Conservation (phyloP, 768 basidiomycete species). For the Dentipellis sp. region DNA sequence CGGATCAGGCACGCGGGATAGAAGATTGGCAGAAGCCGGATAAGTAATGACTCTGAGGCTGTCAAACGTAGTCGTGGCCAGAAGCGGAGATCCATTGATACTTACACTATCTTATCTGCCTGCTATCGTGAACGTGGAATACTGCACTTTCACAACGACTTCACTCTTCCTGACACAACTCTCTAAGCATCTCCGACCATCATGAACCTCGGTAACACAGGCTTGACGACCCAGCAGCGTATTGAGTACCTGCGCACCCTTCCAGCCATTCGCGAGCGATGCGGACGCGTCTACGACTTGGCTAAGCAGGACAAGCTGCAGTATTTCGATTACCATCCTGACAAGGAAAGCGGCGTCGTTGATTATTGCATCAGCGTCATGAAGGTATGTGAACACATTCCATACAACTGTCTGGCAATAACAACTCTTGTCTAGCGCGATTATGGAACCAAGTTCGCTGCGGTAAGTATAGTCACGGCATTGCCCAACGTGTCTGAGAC, state of each 20-base stretch:
- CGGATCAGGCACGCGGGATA: not conserved
- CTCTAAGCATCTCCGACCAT: not conserved
- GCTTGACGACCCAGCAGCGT: conserved; percentile 22
- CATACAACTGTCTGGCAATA: not conserved
- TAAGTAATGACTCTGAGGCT: not conserved
- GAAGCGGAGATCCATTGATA: not conserved
- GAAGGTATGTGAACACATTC: conserved; percentile 29
- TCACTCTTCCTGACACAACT: not conserved
- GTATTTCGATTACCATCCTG: conserved; percentile 81
- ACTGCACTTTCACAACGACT: not conserved
- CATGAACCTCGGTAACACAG: conserved; percentile 8
- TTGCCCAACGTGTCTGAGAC: no score
- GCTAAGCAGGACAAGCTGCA: conserved; percentile 67
- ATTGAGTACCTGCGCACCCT: conserved; percentile 75
- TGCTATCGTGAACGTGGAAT: not conserved
- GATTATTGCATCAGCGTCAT: conserved; percentile 73
- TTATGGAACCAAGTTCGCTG: conserved; percentile 59
- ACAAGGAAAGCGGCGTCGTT: conserved; percentile 59
- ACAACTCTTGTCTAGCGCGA: conserved; percentile 46
- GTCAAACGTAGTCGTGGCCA: not conserved
- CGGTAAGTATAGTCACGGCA: conserved; percentile 38
- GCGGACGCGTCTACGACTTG: conserved; percentile 66
- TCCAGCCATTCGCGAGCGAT: conserved; percentile 85
- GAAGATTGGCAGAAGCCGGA: no score
- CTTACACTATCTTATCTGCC: not conserved